Evolutionary conservation across 805 yeast genomes (phyloP), one percentile per base, ranked within the genome.

Genomic region (Komagataella pastoris): DNA sequence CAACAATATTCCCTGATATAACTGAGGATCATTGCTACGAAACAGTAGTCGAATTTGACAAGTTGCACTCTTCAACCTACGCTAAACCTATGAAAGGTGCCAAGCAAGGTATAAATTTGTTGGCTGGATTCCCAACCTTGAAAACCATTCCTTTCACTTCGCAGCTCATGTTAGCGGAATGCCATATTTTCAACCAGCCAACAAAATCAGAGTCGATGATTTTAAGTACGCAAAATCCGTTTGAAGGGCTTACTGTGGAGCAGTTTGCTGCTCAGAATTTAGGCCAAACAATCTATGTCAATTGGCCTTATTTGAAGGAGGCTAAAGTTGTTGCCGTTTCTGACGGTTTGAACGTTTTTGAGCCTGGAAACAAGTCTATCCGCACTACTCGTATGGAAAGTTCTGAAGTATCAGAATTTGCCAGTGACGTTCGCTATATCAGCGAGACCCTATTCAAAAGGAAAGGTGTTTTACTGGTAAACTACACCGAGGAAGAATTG

Each of bases 291-390:
- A 84, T 86, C 2, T 90, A 81, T 62, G 78, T 86, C 10, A 79
- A 83, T 58, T 93, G 96, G 91, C 99, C 99, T n/a, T 87, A 80
- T 61, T 70, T 93, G 57, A 76, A 81, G 58, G 97, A 91, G 67
- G 84, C 89, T 7, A 80, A 77, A 60, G 80, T 91, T 46, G 70
- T 80, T 10, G 73, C 75, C 19, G 77, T 91, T 3, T 63, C 73
- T 43, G 90, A 85, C 62, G 76, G 73, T 12, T 65, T 70, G 17
- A 67, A 30, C 40, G 40, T 30, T 14, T 30, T 30, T 30, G 40
- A 30, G 14, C 40, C 14, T 10, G 40, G 40, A 30, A 30, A 30
- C 40, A 30, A 30, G 14, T 30, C 40, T 14, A 30, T 30, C 40
- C 40, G 40, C 3, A 49, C 74, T 0, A 64, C 71, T 51, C 71